phyloP scores from a whole-genome alignment of 2,329 filamentous ascomycete species.

The Pseudogymnoascus sp. region DNA sequence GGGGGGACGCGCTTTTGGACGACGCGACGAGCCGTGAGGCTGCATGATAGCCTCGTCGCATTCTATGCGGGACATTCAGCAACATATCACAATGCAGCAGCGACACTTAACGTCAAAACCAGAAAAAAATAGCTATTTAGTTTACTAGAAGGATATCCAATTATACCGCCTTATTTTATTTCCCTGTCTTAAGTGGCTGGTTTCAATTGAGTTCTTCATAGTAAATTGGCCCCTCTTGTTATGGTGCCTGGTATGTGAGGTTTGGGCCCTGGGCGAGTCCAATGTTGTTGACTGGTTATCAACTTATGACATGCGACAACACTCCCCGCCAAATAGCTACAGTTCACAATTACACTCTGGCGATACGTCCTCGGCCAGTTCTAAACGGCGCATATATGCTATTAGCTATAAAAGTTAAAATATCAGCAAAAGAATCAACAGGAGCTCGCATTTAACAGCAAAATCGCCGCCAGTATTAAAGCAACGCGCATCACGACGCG shows the following conservation, averaged over 20 bases:
- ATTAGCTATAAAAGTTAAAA: background rate
- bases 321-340: conserved; percentile 4
- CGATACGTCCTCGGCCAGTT: background rate
- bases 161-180: background rate
- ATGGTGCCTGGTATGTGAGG: background rate
- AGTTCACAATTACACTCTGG: background rate
- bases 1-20: conserved; percentile 11
- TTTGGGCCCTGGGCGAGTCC: background rate
- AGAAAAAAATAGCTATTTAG: background rate
- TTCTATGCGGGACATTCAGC: background rate
- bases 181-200: background rate
- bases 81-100: background rate
- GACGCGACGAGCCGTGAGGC: conserved; percentile 10
- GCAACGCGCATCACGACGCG: background rate
- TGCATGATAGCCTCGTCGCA: background rate
- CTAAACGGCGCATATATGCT: background rate
- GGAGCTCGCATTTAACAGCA: background rate
- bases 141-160: background rate
- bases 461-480: background rate
- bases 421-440: background rate
- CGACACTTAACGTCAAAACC: background rate
- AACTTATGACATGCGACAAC: conserved; percentile 1
- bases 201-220: background rate
- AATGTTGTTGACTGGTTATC: background rate
- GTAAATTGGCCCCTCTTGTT: background rate